Evolutionary conservation across 768 basidiomycete genomes (phyloP).

Genomic region (Boletus rubescentipes): DNA sequence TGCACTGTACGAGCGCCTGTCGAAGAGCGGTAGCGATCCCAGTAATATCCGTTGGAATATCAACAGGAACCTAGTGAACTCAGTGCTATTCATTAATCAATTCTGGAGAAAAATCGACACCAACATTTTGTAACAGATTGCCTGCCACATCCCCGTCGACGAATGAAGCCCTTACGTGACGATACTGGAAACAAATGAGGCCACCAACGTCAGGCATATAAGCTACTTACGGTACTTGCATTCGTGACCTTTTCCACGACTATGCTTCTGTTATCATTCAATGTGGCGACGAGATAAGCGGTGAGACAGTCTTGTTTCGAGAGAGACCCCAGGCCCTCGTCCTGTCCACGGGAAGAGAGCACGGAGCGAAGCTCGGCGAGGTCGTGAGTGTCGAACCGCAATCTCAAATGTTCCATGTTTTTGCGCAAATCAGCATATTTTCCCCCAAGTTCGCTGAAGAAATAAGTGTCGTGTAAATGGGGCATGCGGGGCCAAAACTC

Average conservation of each 20-base stretch:
- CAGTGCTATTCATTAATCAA: background rate
- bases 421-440: constrained; percentile 11
- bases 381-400: constrained; percentile 9
- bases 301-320: constrained; percentile 33
- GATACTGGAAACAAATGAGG: constrained; percentile 15
- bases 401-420: constrained; percentile 16
- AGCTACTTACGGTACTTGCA: constrained; percentile 26
- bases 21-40: constrained; percentile 21
- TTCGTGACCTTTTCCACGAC: constrained; percentile 26
- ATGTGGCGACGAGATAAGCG: constrained; percentile 24
- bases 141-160: constrained; percentile 16
- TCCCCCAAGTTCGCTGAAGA: constrained; percentile 17
- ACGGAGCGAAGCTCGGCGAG: constrained; percentile 15
- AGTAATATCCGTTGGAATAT: constrained; percentile 17
- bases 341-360: constrained; percentile 5
- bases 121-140: constrained; percentile 22
- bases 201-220: background rate
- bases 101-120: background rate
- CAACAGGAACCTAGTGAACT: constrained; percentile 7
- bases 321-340: background rate
- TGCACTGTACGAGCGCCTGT: constrained; percentile 10
- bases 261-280: constrained; percentile 16
- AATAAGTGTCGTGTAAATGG: constrained; percentile 22
- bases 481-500: constrained; percentile 23
- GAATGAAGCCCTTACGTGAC: constrained; percentile 18